These are phyloP conservation scores for Arachnomyces sp. DNA, from an alignment of 2,329 filamentous ascomycete species.

Conservation along the genomic window DNA sequence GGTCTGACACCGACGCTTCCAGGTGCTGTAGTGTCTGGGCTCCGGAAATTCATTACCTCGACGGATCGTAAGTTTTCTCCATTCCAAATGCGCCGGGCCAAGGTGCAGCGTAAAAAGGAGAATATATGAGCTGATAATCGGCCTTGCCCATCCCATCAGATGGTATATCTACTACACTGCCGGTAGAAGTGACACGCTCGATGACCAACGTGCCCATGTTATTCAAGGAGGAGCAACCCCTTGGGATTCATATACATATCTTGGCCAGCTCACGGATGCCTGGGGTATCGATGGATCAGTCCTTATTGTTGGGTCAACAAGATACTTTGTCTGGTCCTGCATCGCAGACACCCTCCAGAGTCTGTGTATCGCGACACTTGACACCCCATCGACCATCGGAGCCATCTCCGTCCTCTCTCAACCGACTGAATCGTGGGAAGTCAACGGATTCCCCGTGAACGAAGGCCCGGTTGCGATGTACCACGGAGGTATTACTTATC, in stretches of 20 bases:
- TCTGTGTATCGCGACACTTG: conserved; percentile 35
- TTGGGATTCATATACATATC: conserved; percentile 47
- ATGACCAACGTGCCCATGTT: conserved; percentile 46
- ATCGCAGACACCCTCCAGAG: conserved; percentile 39
- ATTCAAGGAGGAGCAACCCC: conserved; percentile 46
- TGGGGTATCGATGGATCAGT: conserved; percentile 52
- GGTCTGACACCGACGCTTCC: conserved; percentile 39
- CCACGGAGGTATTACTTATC: conserved; percentile 45
- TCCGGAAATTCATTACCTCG: conserved; percentile 48
- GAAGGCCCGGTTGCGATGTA: conserved; percentile 51
- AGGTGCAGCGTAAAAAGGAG: too few species aligned
- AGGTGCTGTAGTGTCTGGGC: conserved; percentile 54
- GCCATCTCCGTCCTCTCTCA: conserved; percentile 43
- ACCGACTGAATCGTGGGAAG: conserved; percentile 48
- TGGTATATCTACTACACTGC: conserved; percentile 55
- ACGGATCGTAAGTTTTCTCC: conserved; percentile 22
- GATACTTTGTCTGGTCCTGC: conserved; percentile 52
- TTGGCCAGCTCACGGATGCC: conserved; percentile 38
- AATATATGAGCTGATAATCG: neutral
- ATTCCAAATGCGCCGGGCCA: neutral
- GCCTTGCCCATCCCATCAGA: conserved; percentile 10
- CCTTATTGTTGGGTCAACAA: conserved; percentile 40
- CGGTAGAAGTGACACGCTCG: conserved; percentile 39
- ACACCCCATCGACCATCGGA: conserved; percentile 39
- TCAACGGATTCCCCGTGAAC: conserved; percentile 44